Evolutionary conservation across 257 asterid species (phyloP), one percentile per base, ranked within the genome.

Genomic region (Plantago ovata): DNA sequence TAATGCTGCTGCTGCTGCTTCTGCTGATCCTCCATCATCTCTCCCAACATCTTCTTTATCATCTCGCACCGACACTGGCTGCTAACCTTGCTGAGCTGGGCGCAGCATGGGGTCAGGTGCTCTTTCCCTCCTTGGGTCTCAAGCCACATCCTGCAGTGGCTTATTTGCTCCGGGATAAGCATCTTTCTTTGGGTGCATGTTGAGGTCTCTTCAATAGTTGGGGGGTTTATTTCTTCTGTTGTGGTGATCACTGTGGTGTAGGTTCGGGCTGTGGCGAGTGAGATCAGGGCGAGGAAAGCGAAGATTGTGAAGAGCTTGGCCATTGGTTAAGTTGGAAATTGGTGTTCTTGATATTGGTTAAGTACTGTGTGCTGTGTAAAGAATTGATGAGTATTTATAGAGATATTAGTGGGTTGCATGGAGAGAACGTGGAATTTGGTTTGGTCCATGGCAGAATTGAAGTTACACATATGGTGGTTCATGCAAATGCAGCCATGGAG

Each of bases 181-280:
- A 53, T 53, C 16, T 32, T 21, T n/a, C 18, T 22, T 43, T 24
- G 22, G 2, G 1, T 28, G 42, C 59, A 53, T 14, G 24, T 14
- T 22, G 44, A 32, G 15, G 55, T 3, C 36, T 21, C 55, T 9
- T 21, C 18, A 0, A 2, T 6, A 8, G 58, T 53, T 13, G 56
- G 10, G 12, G 59, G 28, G 2, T n/a, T n/a, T n/a, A n/a, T n/a
- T n/a, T n/a, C n/a, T n/a, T n/a, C n/a, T n/a, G n/a, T n/a, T n/a
- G 59, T 53, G 43, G 59, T 53, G 42, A 53, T 10, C 21, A 23
- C 20, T 3, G 58, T 53, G 3, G 58, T 53, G 58, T 53, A 53
- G 9, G 41, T 53, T 9, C 38, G 23, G 20, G 58, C 20, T 6
- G 41, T 53, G 41, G 42, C 13, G n/a, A 33, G 12, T n/a, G 59